Percentiles rank a stretch among this genome's conserved stretches.
Conservation (phyloP, 2,329 filamentous ascomycete genomes). For the Cladosporium cucumerinum region DNA sequence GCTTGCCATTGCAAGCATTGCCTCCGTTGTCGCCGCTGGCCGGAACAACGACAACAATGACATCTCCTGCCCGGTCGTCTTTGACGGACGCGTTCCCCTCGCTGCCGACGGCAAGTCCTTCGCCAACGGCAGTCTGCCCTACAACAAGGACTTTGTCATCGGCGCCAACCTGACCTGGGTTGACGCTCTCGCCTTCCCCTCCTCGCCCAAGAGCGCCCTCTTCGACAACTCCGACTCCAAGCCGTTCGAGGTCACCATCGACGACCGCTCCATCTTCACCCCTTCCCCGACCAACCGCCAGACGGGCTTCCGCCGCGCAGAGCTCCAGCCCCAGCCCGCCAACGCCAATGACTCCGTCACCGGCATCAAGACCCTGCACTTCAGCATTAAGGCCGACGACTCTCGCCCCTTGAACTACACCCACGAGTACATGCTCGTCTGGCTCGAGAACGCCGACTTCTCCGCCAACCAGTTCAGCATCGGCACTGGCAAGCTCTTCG, state of each 20-base stretch:
- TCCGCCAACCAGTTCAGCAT: conserved; percentile 51
- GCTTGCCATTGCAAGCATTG: neutral
- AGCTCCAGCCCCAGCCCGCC: conserved; percentile 53
- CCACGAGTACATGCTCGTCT: conserved; percentile 60
- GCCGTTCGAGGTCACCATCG: conserved; percentile 55
- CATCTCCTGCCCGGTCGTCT: conserved; percentile 4
- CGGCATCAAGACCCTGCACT: conserved; percentile 61
- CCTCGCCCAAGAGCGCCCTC: conserved; percentile 38
- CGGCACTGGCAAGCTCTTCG: conserved; percentile 31
- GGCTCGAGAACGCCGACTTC: conserved; percentile 48
- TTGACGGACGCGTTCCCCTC: conserved; percentile 46
- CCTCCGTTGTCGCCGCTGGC: neutral
- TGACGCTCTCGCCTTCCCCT: conserved; percentile 49
- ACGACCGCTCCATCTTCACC: conserved; percentile 58
- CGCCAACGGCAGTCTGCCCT: conserved; percentile 43
- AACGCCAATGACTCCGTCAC: conserved; percentile 51
- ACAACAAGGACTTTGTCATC: conserved; percentile 52
- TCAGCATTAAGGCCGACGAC: conserved; percentile 54
- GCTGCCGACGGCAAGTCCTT: conserved; percentile 41
- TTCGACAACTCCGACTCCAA: conserved; percentile 45
- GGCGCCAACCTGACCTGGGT: conserved; percentile 53
- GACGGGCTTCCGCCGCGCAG: conserved; percentile 59
- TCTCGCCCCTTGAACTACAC: conserved; percentile 54
- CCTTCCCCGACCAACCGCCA: conserved; percentile 59
- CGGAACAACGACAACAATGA: neutral